Percentiles rank a stretch among this genome's conserved stretches.
Evolutionary conservation across 192 early-diverging fungal genomes (phyloP).

Genomic region (Linnemannia schmuckeri): DNA sequence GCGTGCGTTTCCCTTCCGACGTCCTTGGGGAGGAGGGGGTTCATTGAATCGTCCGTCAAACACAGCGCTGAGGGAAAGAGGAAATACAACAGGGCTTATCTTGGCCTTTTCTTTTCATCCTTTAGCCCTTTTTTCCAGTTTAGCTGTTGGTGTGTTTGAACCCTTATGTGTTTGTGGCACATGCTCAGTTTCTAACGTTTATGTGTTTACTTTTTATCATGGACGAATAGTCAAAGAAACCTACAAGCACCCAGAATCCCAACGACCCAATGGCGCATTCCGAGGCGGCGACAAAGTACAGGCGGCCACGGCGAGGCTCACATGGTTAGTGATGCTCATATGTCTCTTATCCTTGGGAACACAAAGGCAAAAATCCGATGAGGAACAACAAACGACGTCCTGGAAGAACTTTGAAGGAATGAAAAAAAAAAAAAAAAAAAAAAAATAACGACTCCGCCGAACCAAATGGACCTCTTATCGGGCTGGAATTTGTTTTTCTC

Average conservation of each 20-base stretch:
- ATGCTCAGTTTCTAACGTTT: not conserved
- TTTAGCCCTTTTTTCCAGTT: not conserved
- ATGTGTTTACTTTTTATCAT: not conserved
- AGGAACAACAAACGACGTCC: not conserved
- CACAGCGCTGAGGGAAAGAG: not conserved
- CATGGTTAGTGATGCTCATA: constrained; percentile 35
- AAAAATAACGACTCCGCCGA: not conserved
- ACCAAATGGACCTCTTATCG: not conserved
- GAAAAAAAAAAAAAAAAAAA: not conserved
- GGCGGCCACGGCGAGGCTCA: constrained; percentile 67
- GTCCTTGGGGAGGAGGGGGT: too few relatives aligned
- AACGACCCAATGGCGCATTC: constrained; percentile 50
- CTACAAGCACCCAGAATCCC: constrained; percentile 3
- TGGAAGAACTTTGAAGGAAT: not conserved
- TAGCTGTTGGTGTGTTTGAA: not conserved
- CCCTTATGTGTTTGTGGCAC: not conserved
- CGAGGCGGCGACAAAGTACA: constrained; percentile 54
- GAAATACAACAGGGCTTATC: constrained; percentile 1
- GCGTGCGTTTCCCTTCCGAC: not conserved
- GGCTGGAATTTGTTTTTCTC: not conserved
- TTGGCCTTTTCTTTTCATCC: not conserved
- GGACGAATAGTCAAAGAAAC: constrained; percentile 28
- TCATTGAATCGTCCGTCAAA: not conserved
- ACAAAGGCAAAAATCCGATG: not conserved
- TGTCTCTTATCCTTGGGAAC: not conserved